Percentiles rank a stretch among this genome's conserved stretches.
Evolutionary conservation across 306 rosid species (phyloP).

Genomic region (Quercus bicolor): DNA sequence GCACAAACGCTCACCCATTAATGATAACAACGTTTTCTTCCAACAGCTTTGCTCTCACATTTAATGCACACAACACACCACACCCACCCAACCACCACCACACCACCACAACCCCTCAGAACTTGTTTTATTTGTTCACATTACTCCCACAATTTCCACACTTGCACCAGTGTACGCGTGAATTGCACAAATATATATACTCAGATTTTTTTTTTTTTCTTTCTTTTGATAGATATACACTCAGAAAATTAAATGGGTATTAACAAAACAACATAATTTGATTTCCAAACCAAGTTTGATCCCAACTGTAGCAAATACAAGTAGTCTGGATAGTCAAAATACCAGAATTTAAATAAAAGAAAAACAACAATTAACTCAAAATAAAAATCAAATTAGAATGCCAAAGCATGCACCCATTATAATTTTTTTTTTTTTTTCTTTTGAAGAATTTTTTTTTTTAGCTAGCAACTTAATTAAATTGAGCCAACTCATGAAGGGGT

Average conservation of each 20-base stretch:
- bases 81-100: background rate
- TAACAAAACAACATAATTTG: no score
- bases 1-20: constrained; percentile 37
- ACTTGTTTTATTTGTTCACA: background rate
- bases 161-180: background rate
- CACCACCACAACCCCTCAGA: background rate
- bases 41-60: constrained; percentile 48
- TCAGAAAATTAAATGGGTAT: no score
- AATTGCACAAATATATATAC: background rate
- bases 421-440: background rate
- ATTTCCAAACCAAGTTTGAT: no score
- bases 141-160: background rate
- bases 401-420: background rate
- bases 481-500: constrained; percentile 41
- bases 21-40: constrained; percentile 44
- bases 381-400: background rate
- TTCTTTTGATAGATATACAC: no score
- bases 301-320: no score
- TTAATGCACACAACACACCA: constrained; percentile 28
- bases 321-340: background rate
- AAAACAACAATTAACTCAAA: background rate
- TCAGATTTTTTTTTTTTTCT: no score
- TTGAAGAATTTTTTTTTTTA: background rate
- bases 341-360: background rate
- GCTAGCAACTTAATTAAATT: background rate